phyloP scores from a whole-genome alignment of 2,329 filamentous ascomycete genomes.

The Claviceps sp. region DNA sequence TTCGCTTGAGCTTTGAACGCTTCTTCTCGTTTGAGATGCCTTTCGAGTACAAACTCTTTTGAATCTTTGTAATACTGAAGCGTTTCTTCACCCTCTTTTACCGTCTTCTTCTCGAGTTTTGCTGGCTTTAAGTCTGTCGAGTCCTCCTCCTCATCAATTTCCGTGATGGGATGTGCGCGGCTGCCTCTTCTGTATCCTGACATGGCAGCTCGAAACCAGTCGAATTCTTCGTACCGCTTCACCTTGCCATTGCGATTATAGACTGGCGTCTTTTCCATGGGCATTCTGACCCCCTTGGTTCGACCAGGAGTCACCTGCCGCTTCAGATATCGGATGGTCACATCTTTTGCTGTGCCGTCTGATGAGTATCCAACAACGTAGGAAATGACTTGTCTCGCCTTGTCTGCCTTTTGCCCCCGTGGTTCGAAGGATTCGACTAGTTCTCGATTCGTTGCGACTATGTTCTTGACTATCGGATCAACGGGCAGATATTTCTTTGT shows the following conservation, averaged over 20 bases:
- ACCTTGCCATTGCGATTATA: constrained; percentile 68
- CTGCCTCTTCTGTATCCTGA: constrained; percentile 49
- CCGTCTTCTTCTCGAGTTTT: constrained; percentile 57
- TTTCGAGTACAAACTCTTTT: constrained; percentile 68
- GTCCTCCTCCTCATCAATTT: constrained; percentile 70
- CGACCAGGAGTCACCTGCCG: constrained; percentile 72
- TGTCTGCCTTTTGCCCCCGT: constrained; percentile 69
- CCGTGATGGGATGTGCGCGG: constrained; percentile 42
- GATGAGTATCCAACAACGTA: constrained; percentile 74
- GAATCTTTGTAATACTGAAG: constrained; percentile 81
- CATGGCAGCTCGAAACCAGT: constrained; percentile 82
- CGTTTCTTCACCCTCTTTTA: constrained; percentile 65
- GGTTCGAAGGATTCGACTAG: constrained; percentile 67
- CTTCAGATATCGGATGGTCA: constrained; percentile 82
- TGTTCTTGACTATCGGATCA: constrained; percentile 56
- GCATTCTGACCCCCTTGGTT: constrained; percentile 73
- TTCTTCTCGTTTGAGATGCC: constrained; percentile 85
- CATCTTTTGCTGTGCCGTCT: constrained; percentile 86
- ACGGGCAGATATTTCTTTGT: constrained; percentile 69
- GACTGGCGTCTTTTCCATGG: constrained; percentile 66
- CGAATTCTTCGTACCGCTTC: constrained; percentile 60
- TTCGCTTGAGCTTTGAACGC: constrained; percentile 58
- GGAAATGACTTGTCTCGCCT: constrained; percentile 75
- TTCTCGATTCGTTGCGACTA: constrained; percentile 60
- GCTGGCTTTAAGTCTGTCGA: constrained; percentile 60